A percentile compares a stretch with the other conserved stretches of the same genome.
phyloP scores from a whole-genome alignment of 805 yeast genomes.

The Yarrowia osloensis region DNA sequence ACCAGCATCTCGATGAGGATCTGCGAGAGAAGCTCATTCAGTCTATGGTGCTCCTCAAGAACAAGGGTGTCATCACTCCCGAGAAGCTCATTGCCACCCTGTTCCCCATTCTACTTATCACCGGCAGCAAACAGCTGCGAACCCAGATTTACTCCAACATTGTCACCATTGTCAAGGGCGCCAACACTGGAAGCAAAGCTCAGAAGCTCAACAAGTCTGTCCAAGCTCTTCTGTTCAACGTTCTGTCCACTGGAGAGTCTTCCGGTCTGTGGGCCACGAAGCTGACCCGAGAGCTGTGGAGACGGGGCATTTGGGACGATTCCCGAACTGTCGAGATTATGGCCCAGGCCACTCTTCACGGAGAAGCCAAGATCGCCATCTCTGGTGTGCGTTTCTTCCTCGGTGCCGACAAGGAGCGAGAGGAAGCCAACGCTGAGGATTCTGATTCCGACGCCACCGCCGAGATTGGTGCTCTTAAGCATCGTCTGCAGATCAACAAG shows the following conservation, averaged over 20 bases:
- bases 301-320: slow-evolving; percentile 98
- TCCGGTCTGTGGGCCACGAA: slow-evolving; percentile 96
- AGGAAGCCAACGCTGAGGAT: slow-evolving; percentile 73
- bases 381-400: slow-evolving; percentile 90
- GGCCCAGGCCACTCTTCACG: slow-evolving; percentile 90
- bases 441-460: slow-evolving; percentile 46
- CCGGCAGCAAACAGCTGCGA: slow-evolving; percentile 79
- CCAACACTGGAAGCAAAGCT: slow-evolving; percentile 85
- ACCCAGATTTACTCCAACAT: slow-evolving; percentile 79
- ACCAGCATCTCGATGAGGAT: slow-evolving; percentile 78
- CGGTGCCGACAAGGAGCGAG: slow-evolving; percentile 94
- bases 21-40: slow-evolving; percentile 89
- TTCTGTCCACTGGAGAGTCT: slow-evolving; percentile 76
- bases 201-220: slow-evolving; percentile 87
- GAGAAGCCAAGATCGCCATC: slow-evolving; percentile 77
- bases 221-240: slow-evolving; percentile 86
- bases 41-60: slow-evolving; percentile 85
- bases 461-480: slow-evolving; percentile 75
- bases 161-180: slow-evolving; percentile 73
- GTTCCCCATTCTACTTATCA: slow-evolving; percentile 73
- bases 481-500: slow-evolving; percentile 80
- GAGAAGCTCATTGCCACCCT: slow-evolving; percentile 81
- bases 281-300: slow-evolving; percentile 92
- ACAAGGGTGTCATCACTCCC: slow-evolving; percentile 74
- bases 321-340: slow-evolving; percentile 94